These are phyloP conservation scores for Acacia crassicarpa DNA, from an alignment of 306 rosid genomes.

Conservation along the genomic window DNA sequence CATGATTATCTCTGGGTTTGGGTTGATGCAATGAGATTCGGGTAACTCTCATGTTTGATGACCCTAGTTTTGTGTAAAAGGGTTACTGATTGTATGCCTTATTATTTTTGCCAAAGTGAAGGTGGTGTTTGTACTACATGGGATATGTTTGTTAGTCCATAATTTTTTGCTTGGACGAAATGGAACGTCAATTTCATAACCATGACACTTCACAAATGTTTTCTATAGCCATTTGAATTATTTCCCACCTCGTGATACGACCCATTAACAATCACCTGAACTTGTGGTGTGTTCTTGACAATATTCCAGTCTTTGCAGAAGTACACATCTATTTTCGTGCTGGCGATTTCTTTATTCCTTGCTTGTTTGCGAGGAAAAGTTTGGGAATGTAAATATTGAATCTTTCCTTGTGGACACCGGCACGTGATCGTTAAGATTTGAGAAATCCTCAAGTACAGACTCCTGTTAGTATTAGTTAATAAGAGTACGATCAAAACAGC, in stretches of 20 bases:
- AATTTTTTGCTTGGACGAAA: conserved; percentile 3
- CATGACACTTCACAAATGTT: conserved; percentile 5
- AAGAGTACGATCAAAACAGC: background rate
- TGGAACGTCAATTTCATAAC: conserved; percentile 12
- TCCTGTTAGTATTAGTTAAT: background rate
- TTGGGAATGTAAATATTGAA: background rate
- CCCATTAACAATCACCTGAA: background rate
- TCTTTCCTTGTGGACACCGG: conserved; percentile 9
- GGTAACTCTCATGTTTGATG: conserved; percentile 41
- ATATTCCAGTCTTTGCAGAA: conserved; percentile 8
- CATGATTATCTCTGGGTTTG: conserved; percentile 53
- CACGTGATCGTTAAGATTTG: background rate
- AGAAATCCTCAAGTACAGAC: background rate
- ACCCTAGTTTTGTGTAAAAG: conserved; percentile 50
- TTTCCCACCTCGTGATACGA: background rate
- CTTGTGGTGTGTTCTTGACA: conserved; percentile 22
- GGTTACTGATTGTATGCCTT: conserved; percentile 43
- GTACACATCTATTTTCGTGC: conserved; percentile 16
- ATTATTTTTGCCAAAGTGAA: conserved; percentile 30
- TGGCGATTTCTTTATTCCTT: conserved; percentile 22
- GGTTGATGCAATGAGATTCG: conserved; percentile 50
- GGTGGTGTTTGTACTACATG: conserved; percentile 36
- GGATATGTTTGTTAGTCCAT: conserved; percentile 30
- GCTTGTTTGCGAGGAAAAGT: conserved; percentile 28
- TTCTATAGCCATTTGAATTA: background rate